These are phyloP conservation scores for Helianthus tuberosus DNA, from an alignment of 129 eudicot genomes.

Conservation along the genomic window DNA sequence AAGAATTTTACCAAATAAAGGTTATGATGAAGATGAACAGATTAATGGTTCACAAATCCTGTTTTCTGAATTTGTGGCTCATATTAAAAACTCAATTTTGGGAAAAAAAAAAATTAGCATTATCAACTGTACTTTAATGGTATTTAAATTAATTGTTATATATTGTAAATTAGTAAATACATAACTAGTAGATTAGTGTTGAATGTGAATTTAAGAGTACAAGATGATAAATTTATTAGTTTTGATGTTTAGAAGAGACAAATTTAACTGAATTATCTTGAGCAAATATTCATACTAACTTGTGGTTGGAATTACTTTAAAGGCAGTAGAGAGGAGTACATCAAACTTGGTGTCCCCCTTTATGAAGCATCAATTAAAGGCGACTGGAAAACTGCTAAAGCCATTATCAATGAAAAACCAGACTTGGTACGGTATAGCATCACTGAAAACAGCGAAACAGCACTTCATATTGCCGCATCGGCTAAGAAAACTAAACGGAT, in stretches of 20 bases:
- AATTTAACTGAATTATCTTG: not conserved
- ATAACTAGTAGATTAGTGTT: too few species aligned
- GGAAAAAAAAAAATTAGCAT: too few species aligned
- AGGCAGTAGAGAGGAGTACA: constrained; percentile 31
- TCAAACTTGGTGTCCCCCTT: constrained; percentile 33
- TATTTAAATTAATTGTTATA: too few species aligned
- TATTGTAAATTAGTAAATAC: too few species aligned
- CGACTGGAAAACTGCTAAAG: constrained; percentile 49
- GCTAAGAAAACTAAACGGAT: constrained; percentile 21
- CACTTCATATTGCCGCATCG: constrained; percentile 58
- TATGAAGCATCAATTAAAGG: constrained; percentile 42
- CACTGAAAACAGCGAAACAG: constrained; percentile 48
- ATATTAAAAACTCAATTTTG: too few species aligned
- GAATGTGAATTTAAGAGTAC: too few species aligned
- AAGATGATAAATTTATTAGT: not conserved
- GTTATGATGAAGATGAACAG: too few species aligned
- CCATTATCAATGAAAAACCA: not conserved
- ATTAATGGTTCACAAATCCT: too few species aligned
- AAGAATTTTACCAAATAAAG: too few species aligned
- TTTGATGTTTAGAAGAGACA: not conserved
- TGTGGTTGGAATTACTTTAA: constrained; percentile 5
- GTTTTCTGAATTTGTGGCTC: too few species aligned
- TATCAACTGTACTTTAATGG: too few species aligned
- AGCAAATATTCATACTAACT: not conserved
- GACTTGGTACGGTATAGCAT: constrained; percentile 26